phyloP scores from a whole-genome alignment of 352 stramenopile genomes.

The Pythium scleroteichum region DNA sequence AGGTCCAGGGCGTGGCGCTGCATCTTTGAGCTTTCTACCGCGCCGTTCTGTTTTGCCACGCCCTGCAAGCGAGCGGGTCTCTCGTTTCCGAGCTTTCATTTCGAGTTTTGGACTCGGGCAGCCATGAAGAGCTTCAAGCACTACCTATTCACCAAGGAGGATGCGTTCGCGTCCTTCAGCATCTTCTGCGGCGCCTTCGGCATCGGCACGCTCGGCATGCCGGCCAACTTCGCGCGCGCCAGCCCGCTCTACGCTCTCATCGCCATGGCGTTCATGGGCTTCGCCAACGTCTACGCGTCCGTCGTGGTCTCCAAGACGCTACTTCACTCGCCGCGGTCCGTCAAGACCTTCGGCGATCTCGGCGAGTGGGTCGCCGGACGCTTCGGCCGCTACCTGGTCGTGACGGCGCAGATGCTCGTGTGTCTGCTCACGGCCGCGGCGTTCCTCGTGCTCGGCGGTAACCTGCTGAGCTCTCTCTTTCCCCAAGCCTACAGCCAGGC shows the following conservation, averaged over 20 bases:
- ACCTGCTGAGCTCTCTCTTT: neutral
- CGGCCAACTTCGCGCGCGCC: constrained; percentile 7
- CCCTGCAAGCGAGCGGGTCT: neutral
- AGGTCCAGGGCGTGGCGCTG: no score
- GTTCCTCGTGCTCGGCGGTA: neutral
- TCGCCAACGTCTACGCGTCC: constrained; percentile 27
- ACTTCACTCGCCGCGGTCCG: neutral
- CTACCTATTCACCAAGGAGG: neutral
- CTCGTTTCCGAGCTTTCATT: neutral
- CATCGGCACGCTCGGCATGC: constrained; percentile 11
- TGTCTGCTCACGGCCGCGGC: neutral
- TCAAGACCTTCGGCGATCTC: neutral
- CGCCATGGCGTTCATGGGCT: constrained; percentile 29
- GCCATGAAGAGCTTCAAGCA: constrained; percentile 4
- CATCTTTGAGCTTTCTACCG: no score
- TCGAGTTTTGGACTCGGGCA: neutral
- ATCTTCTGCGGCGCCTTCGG: constrained; percentile 11
- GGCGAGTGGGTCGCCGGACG: neutral
- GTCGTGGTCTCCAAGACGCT: constrained; percentile 7
- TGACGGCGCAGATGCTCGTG: constrained; percentile 1
- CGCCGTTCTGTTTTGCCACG: no score
- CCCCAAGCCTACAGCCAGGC: neutral
- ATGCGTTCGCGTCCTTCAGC: constrained; percentile 20
- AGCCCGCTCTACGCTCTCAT: constrained; percentile 37
- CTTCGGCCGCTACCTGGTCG: neutral